These are phyloP conservation scores for Ceratobasidium sp. DNA, from an alignment of 1,284 basidiomycete genomes.

Conservation along the genomic window DNA sequence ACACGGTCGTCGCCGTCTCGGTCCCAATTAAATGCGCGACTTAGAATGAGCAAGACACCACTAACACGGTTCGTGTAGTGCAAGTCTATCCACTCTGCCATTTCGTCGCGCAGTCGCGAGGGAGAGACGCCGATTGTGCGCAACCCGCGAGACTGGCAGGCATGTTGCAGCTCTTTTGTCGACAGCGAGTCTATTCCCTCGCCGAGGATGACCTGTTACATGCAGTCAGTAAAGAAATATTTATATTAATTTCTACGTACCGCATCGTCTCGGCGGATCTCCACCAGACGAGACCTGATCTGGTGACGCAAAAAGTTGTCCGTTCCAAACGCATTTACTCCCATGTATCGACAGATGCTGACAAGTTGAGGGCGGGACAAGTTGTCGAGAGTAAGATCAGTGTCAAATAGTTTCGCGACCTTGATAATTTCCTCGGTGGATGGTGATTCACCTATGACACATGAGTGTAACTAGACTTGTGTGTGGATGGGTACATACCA, in stretches of 20 bases:
- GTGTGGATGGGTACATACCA: constrained; percentile 21
- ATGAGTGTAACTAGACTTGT: constrained; percentile 32
- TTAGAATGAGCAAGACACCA: constrained; percentile 93
- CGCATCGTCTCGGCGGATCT: constrained; percentile 91
- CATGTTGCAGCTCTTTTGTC: constrained; percentile 88
- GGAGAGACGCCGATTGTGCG: constrained; percentile 88
- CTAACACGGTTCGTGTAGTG: constrained; percentile 85
- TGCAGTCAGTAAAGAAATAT: background rate
- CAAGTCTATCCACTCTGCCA: constrained; percentile 93
- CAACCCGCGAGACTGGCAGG: constrained; percentile 95
- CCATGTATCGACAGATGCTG: constrained; percentile 98
- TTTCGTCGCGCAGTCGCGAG: constrained; percentile 86
- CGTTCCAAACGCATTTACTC: constrained; percentile 97
- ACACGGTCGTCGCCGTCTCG: constrained; percentile 83
- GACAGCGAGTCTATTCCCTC: constrained; percentile 95
- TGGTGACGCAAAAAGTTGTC: constrained; percentile 98
- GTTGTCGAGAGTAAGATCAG: constrained; percentile 98
- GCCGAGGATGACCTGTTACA: constrained; percentile 77
- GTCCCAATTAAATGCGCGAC: constrained; percentile 96
- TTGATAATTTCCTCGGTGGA: constrained; percentile 90
- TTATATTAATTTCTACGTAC: constrained; percentile 52
- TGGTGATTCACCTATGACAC: constrained; percentile 80
- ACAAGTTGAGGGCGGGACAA: constrained; percentile 96
- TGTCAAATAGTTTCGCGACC: constrained; percentile 97
- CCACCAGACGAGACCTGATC: constrained; percentile 86